Evolutionary conservation across 2,329 filamentous ascomycete genomes (phyloP), one percentile per base, ranked within the genome.

Genomic region (Calycina herbarum): DNA sequence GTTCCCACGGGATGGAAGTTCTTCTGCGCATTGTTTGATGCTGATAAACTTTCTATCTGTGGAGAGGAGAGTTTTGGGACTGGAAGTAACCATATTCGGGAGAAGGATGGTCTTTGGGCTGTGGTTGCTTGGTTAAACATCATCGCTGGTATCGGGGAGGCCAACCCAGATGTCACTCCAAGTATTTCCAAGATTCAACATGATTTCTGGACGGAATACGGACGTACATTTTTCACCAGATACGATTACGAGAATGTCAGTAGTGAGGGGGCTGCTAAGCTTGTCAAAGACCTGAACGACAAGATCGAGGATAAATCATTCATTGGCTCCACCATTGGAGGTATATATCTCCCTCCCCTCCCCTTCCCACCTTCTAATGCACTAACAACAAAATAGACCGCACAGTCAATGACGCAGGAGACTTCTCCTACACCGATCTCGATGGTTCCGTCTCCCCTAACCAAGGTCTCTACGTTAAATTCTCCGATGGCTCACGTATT

Each of bases 1-100:
- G 95, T 99, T 0, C 95, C 95, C 45, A 99, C 95, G 0, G 95
- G 95, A 75, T 99, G 95, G 95, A 97, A 97, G 81, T 97, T 97
- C 85, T 97, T 97, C 88, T 97, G 94, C 77, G 93, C 93, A 74
- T 86, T 97, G 66, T 97, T 97, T 75, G 94, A 97, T 76, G 90
- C 92, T 71, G 84, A 96, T 81, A 97, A 96, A 85, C 90, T 97
- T 76, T 97, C 95, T 76, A 99, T 99, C 78, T 99, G 95, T 77
- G 95, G 95, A 66, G 95, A 99, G 81, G 95, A 99, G 85, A 95
- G 91, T 70, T 99, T 99, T 79, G 95, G 95, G 72, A 99, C 95
- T 11, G 95, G 95, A 48, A 96, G 92, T 80, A 97, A 99, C 83
- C 95, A 99, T 81, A 97, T 99, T 76, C 93, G 95, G 73, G 95